These are phyloP conservation scores for Thymus mandschuricus DNA, from an alignment of 257 asterid genomes.

Conservation along the genomic window DNA sequence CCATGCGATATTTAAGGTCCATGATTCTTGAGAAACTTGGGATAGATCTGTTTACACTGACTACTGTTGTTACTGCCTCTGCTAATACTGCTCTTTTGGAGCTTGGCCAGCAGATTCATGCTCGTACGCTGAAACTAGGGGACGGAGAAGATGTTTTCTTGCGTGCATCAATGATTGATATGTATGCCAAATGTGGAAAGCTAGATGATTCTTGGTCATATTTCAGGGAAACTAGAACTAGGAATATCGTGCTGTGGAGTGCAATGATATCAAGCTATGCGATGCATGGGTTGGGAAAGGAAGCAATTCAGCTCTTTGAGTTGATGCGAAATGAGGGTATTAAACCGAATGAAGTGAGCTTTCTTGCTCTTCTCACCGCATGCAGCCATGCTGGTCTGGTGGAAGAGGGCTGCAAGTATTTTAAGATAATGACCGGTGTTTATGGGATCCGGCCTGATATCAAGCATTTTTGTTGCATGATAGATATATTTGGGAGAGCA, in stretches of 20 bases:
- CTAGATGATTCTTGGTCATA: slow-evolving; percentile 51
- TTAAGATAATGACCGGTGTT: slow-evolving; percentile 60
- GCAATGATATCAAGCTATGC: slow-evolving; percentile 69
- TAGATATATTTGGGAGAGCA: slow-evolving; percentile 72
- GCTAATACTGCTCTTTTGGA: slow-evolving; percentile 52
- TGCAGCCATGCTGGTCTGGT: slow-evolving; percentile 82
- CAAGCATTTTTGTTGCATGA: slow-evolving; percentile 73
- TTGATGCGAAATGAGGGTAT: slow-evolving; percentile 54
- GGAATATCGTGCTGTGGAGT: slow-evolving; percentile 68
- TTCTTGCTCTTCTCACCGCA: slow-evolving; percentile 64
- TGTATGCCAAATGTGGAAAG: slow-evolving; percentile 85
- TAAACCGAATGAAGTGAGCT: slow-evolving; percentile 64
- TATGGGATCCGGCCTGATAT: slow-evolving; percentile 49
- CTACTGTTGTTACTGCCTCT: slow-evolving; percentile 56
- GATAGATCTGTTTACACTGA: slow-evolving; percentile 57
- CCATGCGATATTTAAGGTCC: slow-evolving; percentile 49
- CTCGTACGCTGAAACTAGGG: slow-evolving; percentile 56
- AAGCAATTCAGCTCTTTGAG: slow-evolving; percentile 63
- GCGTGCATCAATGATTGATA: slow-evolving; percentile 64
- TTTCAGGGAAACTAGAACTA: slow-evolving; percentile 47
- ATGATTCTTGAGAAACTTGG: slow-evolving; percentile 50
- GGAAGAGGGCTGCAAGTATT: slow-evolving; percentile 68
- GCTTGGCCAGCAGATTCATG: slow-evolving; percentile 80
- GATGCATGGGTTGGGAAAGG: slow-evolving; percentile 60
- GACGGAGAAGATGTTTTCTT: slow-evolving; percentile 50